Conservation (phyloP, 306 rosid species). For the Spatholobus suberectus region DNA sequence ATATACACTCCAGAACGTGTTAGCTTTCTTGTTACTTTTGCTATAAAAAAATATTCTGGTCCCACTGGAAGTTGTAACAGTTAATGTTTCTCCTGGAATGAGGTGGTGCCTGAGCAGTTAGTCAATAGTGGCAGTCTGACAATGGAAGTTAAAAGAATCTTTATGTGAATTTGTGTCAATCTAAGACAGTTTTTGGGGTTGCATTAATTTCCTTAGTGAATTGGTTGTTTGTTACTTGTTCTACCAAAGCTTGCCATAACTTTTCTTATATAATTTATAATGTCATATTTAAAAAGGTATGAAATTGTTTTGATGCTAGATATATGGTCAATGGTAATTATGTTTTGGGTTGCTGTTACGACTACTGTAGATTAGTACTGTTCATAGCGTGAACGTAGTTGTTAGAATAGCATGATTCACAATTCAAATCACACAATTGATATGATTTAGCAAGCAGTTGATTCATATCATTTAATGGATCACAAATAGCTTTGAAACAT, state of each 20-base stretch:
- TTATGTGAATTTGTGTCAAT: slow-evolving; percentile 33
- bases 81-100: slow-evolving; percentile 22
- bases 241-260: not conserved
- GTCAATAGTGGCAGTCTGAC: not conserved
- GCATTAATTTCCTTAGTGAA: slow-evolving; percentile 2
- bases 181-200: slow-evolving; percentile 8
- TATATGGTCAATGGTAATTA: not conserved
- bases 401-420: not conserved
- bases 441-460: not conserved
- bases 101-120: slow-evolving; percentile 3
- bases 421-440: not conserved
- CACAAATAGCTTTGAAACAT: not conserved
- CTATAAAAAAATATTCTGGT: not conserved
- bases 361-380: not conserved
- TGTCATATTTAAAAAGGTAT: not conserved
- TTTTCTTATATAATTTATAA: not conserved
- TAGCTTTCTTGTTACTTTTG: slow-evolving; percentile 12
- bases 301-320: slow-evolving; percentile 2
- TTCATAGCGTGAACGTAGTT: not conserved
- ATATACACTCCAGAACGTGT: not conserved
- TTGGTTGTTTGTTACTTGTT: slow-evolving; percentile 6
- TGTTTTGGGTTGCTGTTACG: not conserved
- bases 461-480: not conserved
- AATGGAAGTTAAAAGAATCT: slow-evolving; percentile 14
- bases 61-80: slow-evolving; percentile 20